These are phyloP conservation scores for Castanea sativa DNA, from an alignment of 306 rosid genomes.

Conservation along the genomic window DNA sequence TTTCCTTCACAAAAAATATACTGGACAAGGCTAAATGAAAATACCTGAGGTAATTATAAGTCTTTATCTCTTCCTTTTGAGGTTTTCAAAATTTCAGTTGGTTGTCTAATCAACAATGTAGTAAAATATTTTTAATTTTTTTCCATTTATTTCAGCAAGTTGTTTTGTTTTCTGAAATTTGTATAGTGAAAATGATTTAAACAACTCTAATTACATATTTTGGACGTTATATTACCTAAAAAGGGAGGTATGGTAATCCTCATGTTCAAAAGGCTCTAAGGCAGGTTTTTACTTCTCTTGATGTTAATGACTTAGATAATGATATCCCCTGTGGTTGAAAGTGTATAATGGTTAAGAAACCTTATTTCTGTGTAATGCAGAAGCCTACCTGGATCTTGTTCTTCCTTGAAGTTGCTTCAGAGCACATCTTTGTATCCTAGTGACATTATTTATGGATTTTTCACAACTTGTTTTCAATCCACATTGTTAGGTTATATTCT, in stretches of 20 bases:
- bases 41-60: not conserved
- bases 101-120: not conserved
- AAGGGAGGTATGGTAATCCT: not conserved
- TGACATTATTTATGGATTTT: not conserved
- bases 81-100: not conserved
- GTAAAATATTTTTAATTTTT: not conserved
- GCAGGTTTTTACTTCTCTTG: too few relatives aligned
- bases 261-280: too few relatives aligned
- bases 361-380: too few relatives aligned
- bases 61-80: not conserved
- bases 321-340: too few relatives aligned
- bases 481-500: slow-evolving; percentile 72
- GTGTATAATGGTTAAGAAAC: too few relatives aligned
- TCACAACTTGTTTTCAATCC: not conserved
- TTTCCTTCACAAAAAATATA: not conserved
- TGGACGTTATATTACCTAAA: not conserved
- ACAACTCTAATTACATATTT: not conserved
- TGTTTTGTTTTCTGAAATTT: too few relatives aligned
- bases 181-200: too few relatives aligned
- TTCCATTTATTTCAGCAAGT: too few relatives aligned
- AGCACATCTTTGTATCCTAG: not conserved
- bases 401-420: not conserved
- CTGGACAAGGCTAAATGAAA: not conserved
- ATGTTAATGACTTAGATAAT: too few relatives aligned
- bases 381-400: too few relatives aligned